phyloP scores from a whole-genome alignment of 495 filamentous ascomycete species.

The Neurospora sp. region DNA sequence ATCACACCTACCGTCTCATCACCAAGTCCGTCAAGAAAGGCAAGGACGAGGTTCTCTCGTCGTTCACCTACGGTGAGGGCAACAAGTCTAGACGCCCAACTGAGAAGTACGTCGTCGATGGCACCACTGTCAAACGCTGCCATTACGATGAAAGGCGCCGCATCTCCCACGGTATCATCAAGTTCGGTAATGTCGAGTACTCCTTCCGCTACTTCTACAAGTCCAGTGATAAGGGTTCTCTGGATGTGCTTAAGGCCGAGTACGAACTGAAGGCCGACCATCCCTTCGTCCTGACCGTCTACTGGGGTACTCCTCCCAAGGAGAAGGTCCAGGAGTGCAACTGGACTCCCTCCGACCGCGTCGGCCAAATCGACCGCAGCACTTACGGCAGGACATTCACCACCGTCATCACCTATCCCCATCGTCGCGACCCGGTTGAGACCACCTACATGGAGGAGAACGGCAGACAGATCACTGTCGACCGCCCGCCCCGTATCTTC shows the following conservation, averaged over 20 bases:
- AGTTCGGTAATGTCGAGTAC: slow-evolving; percentile 4
- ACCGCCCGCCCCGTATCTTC: slow-evolving; percentile 10
- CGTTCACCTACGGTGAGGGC: slow-evolving; percentile 7
- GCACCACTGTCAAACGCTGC: background rate
- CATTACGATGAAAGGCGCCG: slow-evolving; percentile 14
- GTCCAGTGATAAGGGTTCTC: background rate
- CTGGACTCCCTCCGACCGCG: slow-evolving; percentile 15
- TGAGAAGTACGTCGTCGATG: slow-evolving; percentile 4
- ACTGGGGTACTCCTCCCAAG: slow-evolving; percentile 14
- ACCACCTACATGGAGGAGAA: slow-evolving; percentile 10
- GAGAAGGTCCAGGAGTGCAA: slow-evolving; percentile 4
- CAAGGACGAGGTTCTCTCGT: background rate
- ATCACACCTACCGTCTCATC: slow-evolving; percentile 9
- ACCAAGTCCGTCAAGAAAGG: background rate
- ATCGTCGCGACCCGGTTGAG: slow-evolving; percentile 16
- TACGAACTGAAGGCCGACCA: slow-evolving; percentile 1
- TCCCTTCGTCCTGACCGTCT: slow-evolving; percentile 5
- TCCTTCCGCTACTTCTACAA: slow-evolving; percentile 17
- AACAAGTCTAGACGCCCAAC: slow-evolving; percentile 3
- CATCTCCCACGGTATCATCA: slow-evolving; percentile 7
- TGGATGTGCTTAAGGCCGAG: slow-evolving; percentile 15
- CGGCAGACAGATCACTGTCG: background rate
- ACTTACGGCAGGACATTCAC: slow-evolving; percentile 3
- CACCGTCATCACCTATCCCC: slow-evolving; percentile 14
- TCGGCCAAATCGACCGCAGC: slow-evolving; percentile 10